phyloP scores from a whole-genome alignment of 2,329 filamentous ascomycete species.

The Aureobasidium mangrovei region DNA sequence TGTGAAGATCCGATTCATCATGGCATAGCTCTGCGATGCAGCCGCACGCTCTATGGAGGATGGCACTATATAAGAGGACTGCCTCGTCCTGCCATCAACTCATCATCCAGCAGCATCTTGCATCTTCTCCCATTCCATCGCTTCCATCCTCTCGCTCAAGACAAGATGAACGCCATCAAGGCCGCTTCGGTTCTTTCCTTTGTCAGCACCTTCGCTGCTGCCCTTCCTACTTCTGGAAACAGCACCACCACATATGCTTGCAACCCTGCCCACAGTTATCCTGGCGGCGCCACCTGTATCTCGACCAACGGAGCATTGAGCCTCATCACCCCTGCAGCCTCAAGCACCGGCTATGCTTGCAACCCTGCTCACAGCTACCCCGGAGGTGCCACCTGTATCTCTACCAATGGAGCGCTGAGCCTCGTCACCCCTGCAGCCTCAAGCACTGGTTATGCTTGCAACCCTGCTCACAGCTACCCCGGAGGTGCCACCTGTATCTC shows the following conservation, averaged over 20 bases:
- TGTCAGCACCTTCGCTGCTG: not conserved
- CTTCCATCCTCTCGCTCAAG: conserved; percentile 4
- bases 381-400: not conserved
- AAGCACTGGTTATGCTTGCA: conserved; percentile 17
- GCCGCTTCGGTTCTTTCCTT: conserved; percentile 6
- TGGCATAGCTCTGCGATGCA: not conserved
- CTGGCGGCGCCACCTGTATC: not conserved
- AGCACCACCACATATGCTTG: not conserved
- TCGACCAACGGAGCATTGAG: not conserved
- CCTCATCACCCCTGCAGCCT: not conserved
- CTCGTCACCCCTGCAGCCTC: not conserved
- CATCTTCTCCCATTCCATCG: not conserved
- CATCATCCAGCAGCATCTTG: not conserved
- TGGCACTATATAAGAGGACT: conserved; percentile 2
- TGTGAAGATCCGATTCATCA: not conserved
- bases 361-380: conserved; percentile 19
- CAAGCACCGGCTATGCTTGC: conserved; percentile 16
- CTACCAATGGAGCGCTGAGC: not conserved
- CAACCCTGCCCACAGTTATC: not conserved
- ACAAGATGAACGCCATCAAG: conserved; percentile 13
- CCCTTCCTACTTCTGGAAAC: not conserved
- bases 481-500: conserved; percentile 11
- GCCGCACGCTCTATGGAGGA: not conserved
- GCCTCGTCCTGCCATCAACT: not conserved
- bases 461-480: conserved; percentile 18